Percentiles rank a stretch among this genome's conserved stretches.
Evolutionary conservation across 164 flowering plant genomes (phyloP).

Genomic region (Litsea cubeba): DNA sequence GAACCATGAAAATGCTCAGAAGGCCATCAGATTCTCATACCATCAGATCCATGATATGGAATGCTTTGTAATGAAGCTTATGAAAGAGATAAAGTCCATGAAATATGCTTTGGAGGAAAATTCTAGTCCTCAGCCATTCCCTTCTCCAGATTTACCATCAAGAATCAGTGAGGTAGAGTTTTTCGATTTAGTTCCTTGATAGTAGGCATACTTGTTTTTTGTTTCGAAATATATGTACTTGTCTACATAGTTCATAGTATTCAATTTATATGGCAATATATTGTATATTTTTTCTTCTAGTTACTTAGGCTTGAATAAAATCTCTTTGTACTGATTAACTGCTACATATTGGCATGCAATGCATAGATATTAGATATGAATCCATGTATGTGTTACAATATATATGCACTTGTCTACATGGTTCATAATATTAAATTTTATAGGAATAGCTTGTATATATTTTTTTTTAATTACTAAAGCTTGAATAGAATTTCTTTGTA

Average conservation of each 20-base stretch:
- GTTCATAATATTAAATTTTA: too few relatives aligned
- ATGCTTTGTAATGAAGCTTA: slow-evolving; percentile 49
- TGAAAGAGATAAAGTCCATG: slow-evolving; percentile 53
- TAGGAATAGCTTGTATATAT: neutral
- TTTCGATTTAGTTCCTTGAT: neutral
- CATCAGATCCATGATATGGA: slow-evolving; percentile 77
- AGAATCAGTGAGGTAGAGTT: slow-evolving; percentile 50
- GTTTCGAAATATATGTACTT: neutral
- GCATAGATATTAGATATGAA: too few relatives aligned
- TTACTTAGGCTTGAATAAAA: neutral
- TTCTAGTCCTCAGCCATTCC: slow-evolving; percentile 29
- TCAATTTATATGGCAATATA: too few relatives aligned
- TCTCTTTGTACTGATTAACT: too few relatives aligned
- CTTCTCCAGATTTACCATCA: slow-evolving; percentile 33
- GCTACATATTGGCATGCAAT: too few relatives aligned
- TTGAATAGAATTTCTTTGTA: neutral
- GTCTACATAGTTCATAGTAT: too few relatives aligned
- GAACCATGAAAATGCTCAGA: slow-evolving; percentile 36
- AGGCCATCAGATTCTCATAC: slow-evolving; percentile 72
- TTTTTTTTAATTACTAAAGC: neutral
- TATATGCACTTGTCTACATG: too few relatives aligned
- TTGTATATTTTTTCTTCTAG: neutral
- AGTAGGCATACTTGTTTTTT: neutral
- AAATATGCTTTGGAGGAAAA: slow-evolving; percentile 50
- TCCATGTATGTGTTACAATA: neutral